These are phyloP conservation scores for Oxytropis ochrocephala DNA, from an alignment of 306 rosid genomes.

Conservation along the genomic window DNA sequence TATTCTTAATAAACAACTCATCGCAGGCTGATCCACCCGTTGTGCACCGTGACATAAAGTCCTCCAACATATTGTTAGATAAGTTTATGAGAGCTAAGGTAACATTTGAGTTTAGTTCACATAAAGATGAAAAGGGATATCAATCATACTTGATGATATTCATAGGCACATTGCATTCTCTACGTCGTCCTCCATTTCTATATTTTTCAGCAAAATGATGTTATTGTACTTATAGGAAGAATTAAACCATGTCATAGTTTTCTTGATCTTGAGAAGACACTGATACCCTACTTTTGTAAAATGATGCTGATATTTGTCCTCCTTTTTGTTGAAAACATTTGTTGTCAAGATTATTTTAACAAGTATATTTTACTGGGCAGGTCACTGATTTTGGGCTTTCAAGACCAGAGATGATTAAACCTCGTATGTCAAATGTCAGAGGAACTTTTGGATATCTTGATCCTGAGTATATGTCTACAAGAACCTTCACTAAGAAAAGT, in stretches of 20 bases:
- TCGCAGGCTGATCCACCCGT: slow-evolving; percentile 90
- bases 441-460: slow-evolving; percentile 44
- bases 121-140: background rate
- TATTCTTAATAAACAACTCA: background rate
- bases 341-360: background rate
- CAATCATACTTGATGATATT: background rate
- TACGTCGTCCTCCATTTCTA: slow-evolving; percentile 1
- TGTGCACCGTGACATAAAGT: slow-evolving; percentile 92
- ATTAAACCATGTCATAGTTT: background rate
- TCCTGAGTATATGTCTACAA: slow-evolving; percentile 36
- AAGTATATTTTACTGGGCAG: slow-evolving; percentile 18
- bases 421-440: slow-evolving; percentile 22
- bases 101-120: slow-evolving; percentile 18
- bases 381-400: slow-evolving; percentile 46
- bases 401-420: slow-evolving; percentile 34
- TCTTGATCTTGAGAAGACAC: background rate
- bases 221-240: background rate
- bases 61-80: slow-evolving; percentile 74
- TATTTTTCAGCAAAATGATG: background rate
- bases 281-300: background rate
- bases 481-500: slow-evolving; percentile 47
- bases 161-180: background rate
- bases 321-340: background rate
- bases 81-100: slow-evolving; percentile 88
- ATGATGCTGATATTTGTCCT: background rate